Evolutionary conservation across 164 flowering plant genomes (phyloP), one percentile per base, ranked within the genome.

Genomic region (Paratinospora sagittata): DNA sequence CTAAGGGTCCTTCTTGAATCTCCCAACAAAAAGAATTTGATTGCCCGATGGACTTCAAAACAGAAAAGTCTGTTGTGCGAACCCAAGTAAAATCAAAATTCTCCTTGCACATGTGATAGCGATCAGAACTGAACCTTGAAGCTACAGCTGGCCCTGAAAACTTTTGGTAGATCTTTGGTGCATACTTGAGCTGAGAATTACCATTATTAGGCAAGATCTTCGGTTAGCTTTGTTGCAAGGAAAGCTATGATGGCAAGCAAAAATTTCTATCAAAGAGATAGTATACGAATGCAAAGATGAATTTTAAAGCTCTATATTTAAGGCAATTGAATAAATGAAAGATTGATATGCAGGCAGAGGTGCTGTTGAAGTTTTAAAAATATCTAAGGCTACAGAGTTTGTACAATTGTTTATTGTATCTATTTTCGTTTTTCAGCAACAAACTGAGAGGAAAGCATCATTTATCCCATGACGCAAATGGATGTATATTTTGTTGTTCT

Each of bases 11-110:
- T 57, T 81, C 84, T 27, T 78, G 76, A 57, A 89, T 65, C 73
- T 87, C 84, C 88, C 85, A 91, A 70, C 88, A 91, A 61, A 93
- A 79, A 21, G 88, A 74, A 70, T 88, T 83, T 70, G 97, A 85
- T 57, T 78, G 81, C 61, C 98, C 98, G 76, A 92, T 78, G 47
- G 99, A 84, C 68, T 88, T 91, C 27, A 71, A 23, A 2, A 21
- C 39, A 19, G 98, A 89, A 75, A 96, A 90, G 68, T 93, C 98
- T 37, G 97, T 86, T 9, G 96, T 87, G n/a, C 99, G 98, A 73
- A 96, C 87, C 99, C 99, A 96, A 5, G 84, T 63, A 75, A 80
- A 87, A 57, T 90, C 87, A 70, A 74, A 69, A 75, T 93, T 86
- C 70, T 89, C 99, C 86, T 90, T 89, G 81, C 85, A 90, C 27